Evolutionary conservation across 495 filamentous ascomycete species (phyloP), one percentile per base, ranked within the genome.

Genomic region (Oleoguttula mirabilis): DNA sequence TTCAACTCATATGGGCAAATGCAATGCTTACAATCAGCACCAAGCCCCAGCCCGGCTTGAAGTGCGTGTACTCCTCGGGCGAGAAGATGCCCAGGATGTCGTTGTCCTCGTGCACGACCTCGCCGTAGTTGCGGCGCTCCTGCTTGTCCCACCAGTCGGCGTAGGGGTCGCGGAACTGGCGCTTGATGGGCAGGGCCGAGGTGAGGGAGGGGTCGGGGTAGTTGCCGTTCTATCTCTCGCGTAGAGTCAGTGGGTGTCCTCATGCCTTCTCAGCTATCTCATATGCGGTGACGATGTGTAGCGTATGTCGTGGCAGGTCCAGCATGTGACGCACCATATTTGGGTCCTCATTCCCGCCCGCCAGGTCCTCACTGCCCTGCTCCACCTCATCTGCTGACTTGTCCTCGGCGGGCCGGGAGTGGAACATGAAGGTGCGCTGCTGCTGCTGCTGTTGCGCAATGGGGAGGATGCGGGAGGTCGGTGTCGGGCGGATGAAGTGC

Each of bases 91-190:
- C 88, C 16, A 96, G 71, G 40, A 94, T 77, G 60, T 99, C 92
- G 57, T 96, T 79, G 63, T 99, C 92, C 64, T 99, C 92, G 61
- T 99, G 88, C 21, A 93, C 76, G 3, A 87, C 82, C 63, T 99
- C 92, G 55, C 86, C 86, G 54, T 79, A 99, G 68, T 96, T 94
- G 44, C 88, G 78, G 54, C 88, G 81, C 60, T 94, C 88, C 59
- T 96, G 88, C 68, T 85, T 81, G 63, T 96, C 88, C 88, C 88
- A 96, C 40, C 47, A 43, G 59, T 85, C 81, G 54, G 64, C 88
- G 58, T 96, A 75, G 25, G 92, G 92, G 59, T 96, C 92, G 60
- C 92, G 84, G 65, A 82, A 78, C 58, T 80, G 74, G 49, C 88
- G 83, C 68, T 90, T 94, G 55, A 83, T 64, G 25, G 66, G 67